Evolutionary conservation across 2,329 filamentous ascomycete genomes (phyloP), one percentile per base, ranked within the genome.

Genomic region (Botrytis fabae): DNA sequence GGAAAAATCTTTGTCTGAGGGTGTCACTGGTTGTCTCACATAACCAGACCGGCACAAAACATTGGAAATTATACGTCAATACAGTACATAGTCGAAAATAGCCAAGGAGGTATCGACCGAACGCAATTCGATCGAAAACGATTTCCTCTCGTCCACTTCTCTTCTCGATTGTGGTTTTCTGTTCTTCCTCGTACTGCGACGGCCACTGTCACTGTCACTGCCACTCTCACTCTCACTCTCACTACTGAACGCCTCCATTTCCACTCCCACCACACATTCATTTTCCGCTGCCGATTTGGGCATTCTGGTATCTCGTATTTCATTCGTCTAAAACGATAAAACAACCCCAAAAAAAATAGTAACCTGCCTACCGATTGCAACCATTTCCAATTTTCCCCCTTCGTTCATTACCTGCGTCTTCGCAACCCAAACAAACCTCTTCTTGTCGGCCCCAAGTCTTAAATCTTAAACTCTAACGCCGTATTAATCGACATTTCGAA

Each of bases 401-500:
- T 32, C 61, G 40, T 64, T 64, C 61, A 14, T 64, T 64, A 42
- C 70, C 59, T 54, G n/a, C 25, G 48, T 54, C n/a, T 54, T 51
- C 25, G n/a, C 48, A 51, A n/a, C n/a, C 48, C 25, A 51, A 51
- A 51, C 25, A 51, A 51, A 51, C 48, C 48, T 69, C 28, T 68
- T 71, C 73, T 73, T 68, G 61, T 63, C 61, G 61, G 25, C n/a
- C 28, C 40, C 28, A 46, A n/a, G 48, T 54, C 48, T 54, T 54
- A 44, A 22, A 46, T 44, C 28, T 64, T 32, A 64, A 46, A 46
- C 28, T 64, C 32, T 46, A 42, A 64, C 61, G 40, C 61, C 61
- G 32, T 32, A 22, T 32, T 32, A 44, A 44, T 44, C 40, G 40
- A 46, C 35, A 22, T 64, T 71, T 62, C 74, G 75, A 78, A 74